Evolutionary conservation across 768 basidiomycete species (phyloP).

Genomic region (Trametes meyenii): DNA sequence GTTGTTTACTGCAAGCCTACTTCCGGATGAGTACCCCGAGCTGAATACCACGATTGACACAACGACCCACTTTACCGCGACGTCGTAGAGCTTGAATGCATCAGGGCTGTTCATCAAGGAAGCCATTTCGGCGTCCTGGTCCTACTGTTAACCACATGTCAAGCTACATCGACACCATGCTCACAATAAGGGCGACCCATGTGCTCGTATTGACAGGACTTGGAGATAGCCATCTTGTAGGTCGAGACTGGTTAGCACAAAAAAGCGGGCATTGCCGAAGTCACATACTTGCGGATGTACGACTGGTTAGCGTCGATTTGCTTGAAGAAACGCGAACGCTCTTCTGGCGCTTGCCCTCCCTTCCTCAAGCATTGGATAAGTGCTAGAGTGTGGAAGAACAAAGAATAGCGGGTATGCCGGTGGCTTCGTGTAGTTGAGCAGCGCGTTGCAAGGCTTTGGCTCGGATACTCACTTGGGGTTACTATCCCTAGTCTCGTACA

Average conservation of each 20-base stretch:
- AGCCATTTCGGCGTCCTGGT: conserved; percentile 71
- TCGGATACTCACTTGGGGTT: conserved; percentile 60
- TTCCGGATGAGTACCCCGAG: neutral
- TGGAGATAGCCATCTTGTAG: conserved; percentile 65
- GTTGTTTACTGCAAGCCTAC: conserved; percentile 62
- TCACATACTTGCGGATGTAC: conserved; percentile 57
- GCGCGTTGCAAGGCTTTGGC: too few species aligned
- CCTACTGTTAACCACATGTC: neutral
- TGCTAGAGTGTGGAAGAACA: conserved; percentile 74
- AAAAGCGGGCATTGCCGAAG: neutral
- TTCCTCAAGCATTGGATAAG: conserved; percentile 61
- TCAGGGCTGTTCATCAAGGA: conserved; percentile 56
- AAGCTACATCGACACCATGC: neutral
- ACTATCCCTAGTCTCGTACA: conserved; percentile 57
- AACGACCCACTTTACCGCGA: conserved; percentile 58
- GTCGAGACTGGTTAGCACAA: neutral
- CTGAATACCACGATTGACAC: neutral
- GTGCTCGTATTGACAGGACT: conserved; percentile 69
- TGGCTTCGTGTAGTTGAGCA: conserved; percentile 44
- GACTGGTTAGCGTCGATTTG: conserved; percentile 65
- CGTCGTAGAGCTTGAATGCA: conserved; percentile 68
- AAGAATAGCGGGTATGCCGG: conserved; percentile 65
- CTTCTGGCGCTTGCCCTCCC: conserved; percentile 40
- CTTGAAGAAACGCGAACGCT: conserved; percentile 46
- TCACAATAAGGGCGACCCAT: conserved; percentile 70